phyloP scores from a whole-genome alignment of 331 rosid species.

The Quercus lobata region DNA sequence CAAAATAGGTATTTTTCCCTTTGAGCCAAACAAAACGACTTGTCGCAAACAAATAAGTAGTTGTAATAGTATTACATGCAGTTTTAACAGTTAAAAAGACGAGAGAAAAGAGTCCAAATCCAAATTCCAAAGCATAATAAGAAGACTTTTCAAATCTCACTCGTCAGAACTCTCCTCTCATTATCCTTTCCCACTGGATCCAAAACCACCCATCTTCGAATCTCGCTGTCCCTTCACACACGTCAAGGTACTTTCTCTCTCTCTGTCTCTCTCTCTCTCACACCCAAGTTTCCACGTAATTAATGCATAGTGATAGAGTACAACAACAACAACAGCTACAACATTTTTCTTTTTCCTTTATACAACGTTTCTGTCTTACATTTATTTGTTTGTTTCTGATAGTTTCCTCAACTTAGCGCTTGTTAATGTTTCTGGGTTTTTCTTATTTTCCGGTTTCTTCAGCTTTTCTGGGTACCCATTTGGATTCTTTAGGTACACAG shows the following conservation, averaged over 20 bases:
- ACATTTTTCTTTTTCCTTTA: neutral
- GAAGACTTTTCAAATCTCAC: neutral
- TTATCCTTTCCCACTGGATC: conserved; percentile 17
- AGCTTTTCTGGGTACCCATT: neutral
- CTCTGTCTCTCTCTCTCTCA: neutral
- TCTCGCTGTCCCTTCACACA: conserved; percentile 12
- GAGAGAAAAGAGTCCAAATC: neutral
- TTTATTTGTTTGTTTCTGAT: neutral
- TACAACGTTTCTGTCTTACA: neutral
- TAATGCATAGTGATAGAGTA: neutral
- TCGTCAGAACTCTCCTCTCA: neutral
- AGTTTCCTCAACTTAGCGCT: neutral
- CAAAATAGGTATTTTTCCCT: neutral
- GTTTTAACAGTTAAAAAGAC: neutral
- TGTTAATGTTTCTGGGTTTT: neutral
- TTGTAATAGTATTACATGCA: no score
- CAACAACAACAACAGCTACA: no score
- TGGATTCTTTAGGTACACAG: neutral
- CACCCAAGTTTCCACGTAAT: neutral
- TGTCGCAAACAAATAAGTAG: neutral
- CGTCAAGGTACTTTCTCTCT: conserved; percentile 31
- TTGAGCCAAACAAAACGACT: neutral
- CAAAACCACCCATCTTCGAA: neutral
- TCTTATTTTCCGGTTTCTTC: neutral
- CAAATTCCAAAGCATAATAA: neutral